Evolutionary conservation across 345 rosid genomes (phyloP), one percentile per base, ranked within the genome.

Genomic region (Eucalyptus leucophloia): DNA sequence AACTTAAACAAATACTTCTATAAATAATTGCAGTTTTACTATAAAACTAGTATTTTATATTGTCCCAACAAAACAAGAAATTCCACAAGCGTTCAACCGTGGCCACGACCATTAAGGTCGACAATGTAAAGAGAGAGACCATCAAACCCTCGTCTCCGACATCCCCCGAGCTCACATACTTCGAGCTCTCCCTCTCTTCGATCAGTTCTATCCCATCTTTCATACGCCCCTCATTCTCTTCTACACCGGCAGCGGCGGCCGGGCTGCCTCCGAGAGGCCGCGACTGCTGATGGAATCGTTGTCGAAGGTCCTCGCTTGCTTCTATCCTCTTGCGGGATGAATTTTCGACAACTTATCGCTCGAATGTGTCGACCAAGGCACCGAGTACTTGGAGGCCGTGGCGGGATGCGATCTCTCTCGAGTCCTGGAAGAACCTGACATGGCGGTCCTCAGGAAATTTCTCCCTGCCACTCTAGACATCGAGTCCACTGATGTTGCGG

Each of bases 331-430:
- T 4, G 92, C 89, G 11, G 92, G 89, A 50, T 34, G 89, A 30
- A 69, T 91, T 51, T 24, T 56, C 23, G 87, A 58, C 45, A 26
- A 81, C 49, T 7, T 40, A 3, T 42, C 34, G 60, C 89, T 92
- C 37, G 90, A 90, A 4, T 93, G 93, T 40, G 87, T 72, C 53
- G 92, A 92, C 49, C 65, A 88, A 2, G 91, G 93, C 3, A 91
- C 65, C 4, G 88, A 88, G 7, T 92, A 47, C 67, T 8, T 88
- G 32, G 93, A 92, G 89, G 90, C 94, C 12, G 56, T 18, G 49
- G 89, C 86, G 6, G 49, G 89, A 47, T 87, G 91, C 45, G 83
- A 14, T 16, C 86, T 91, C 14, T 24, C 40, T 16, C 42, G 40
- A 67, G 80, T 67, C 80, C 80, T 17, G 11, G 34, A 67, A 32